A percentile compares a stretch with the other conserved stretches of the same genome.
These are phyloP conservation scores for Ogataea allantospora DNA, from an alignment of 805 yeast species.

Conservation along the genomic window DNA sequence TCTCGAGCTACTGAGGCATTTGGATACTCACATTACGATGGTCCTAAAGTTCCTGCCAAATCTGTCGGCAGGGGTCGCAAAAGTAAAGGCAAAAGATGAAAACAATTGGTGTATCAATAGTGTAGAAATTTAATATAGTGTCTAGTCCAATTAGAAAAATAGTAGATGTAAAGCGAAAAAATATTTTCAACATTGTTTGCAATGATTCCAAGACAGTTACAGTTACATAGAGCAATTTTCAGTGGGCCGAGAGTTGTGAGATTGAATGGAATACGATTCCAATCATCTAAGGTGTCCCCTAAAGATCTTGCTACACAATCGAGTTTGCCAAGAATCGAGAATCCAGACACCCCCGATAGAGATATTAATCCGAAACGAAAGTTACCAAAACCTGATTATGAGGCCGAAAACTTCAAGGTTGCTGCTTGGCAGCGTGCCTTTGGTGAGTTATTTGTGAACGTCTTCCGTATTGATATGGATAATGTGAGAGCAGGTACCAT, in stretches of 20 bases:
- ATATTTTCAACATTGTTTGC: conserved; percentile 5
- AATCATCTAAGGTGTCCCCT: conserved; percentile 22
- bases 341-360: conserved; percentile 35
- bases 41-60: conserved; percentile 30
- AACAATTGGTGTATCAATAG: conserved; percentile 7
- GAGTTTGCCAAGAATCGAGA: conserved; percentile 34
- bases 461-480: conserved; percentile 85
- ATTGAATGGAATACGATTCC: conserved; percentile 7
- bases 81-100: conserved; percentile 18
- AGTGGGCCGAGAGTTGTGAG: not conserved
- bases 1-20: conserved; percentile 50
- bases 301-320: conserved; percentile 33
- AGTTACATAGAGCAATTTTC: conserved; percentile 1
- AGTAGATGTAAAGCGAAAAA: conserved; percentile 10
- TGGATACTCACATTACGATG: conserved; percentile 58
- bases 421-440: conserved; percentile 53
- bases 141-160: conserved; percentile 11
- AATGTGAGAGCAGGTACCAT: conserved; percentile 88
- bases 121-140: conserved; percentile 5
- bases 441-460: conserved; percentile 62
- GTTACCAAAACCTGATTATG: conserved; percentile 30
- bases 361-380: conserved; percentile 36
- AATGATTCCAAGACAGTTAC: conserved; percentile 13
- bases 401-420: conserved; percentile 32
- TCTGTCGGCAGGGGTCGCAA: conserved; percentile 19